Evolutionary conservation across 2,329 filamentous ascomycete species (phyloP).

Genomic region (Colletotrichum orbiculare): DNA sequence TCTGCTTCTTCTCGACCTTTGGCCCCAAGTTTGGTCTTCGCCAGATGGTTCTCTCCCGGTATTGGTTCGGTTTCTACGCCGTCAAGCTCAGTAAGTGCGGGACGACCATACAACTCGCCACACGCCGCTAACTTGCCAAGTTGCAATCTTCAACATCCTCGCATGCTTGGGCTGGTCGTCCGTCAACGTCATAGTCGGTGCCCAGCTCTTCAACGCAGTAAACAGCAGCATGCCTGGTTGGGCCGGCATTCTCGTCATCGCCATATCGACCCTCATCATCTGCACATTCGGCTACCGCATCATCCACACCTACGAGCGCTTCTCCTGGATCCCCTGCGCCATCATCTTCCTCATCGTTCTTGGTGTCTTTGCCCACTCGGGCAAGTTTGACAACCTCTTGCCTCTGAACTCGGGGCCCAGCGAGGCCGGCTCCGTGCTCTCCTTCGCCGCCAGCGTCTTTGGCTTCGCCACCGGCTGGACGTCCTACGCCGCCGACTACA

Average conservation of each 20-base stretch:
- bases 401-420: conserved; percentile 68
- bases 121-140: conserved; percentile 46
- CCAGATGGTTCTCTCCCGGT: conserved; percentile 84
- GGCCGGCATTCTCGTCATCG: conserved; percentile 81
- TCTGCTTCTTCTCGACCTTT: conserved; percentile 82
- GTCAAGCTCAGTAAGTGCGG: conserved; percentile 70
- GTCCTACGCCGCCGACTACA: conserved; percentile 81
- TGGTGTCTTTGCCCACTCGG: conserved; percentile 74
- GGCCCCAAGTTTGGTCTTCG: conserved; percentile 79
- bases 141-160: conserved; percentile 77
- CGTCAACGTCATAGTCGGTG: conserved; percentile 83
- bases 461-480: conserved; percentile 81
- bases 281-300: conserved; percentile 81
- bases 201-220: conserved; percentile 80
- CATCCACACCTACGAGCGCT: conserved; percentile 82
- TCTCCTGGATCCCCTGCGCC: conserved; percentile 77
- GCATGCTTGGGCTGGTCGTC: conserved; percentile 81
- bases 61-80: conserved; percentile 80
- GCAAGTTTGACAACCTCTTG: conserved; percentile 66
- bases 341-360: conserved; percentile 80
- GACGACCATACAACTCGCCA: neutral
- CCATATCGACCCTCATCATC: conserved; percentile 76
- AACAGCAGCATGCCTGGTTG: conserved; percentile 76
- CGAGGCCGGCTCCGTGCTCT: conserved; percentile 72
- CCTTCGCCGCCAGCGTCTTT: conserved; percentile 74